Base-by-base conservation (phyloP, 139 green algal species). In the Micromonas pusilla region DNA sequence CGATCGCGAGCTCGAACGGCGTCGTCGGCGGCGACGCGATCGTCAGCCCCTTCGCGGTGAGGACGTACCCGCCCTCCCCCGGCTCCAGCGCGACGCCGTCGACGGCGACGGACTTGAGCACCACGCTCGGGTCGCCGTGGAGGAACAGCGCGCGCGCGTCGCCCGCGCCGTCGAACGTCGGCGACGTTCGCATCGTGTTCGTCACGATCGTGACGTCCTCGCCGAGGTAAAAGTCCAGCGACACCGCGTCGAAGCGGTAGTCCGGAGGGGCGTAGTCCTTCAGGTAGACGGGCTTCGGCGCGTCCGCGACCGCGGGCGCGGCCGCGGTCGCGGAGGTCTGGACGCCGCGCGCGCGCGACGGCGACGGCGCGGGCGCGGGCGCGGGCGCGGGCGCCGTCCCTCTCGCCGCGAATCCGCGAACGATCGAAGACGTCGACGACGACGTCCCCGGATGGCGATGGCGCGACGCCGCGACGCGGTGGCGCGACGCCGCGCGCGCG, bases 1-100 rank as follows among this genome's bases (percentile, higher is more conserved):
- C 66, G 25, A 96, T 86, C 70, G 89, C 80, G n/a, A 96, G 76
- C 54, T 81, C 71, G 64, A 92, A 92, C 19, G 53, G 21, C 28
- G 25, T n/a, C 5, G 31, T 1, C 33, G 72, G 72, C 31, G 53
- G 13, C 2, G 16, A 39, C 4, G 2, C 30, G 1, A 78, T 26
- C 19, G 33, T 54, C 19, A 78, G 33, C 30, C 57, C 72, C 19
- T 52, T 53, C 16, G 39, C 30, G 52, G 28, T 63, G 19, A 2
- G 32, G 45, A 3, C 52, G 53, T 54, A n/a, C 2, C 45, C 31
- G 37, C 20, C 23, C 30, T 72, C n/a, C n/a, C n/a, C n/a, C 45
- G 45, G 9, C 9, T 57, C 45, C 9, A 57, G 45, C 9, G 45
- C 45, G 32, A 19, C 25, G 6, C 72, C 72, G 53, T 78, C 30